phyloP scores from a whole-genome alignment of 106 monocot genomes.

The Phalaenopsis equestris region DNA sequence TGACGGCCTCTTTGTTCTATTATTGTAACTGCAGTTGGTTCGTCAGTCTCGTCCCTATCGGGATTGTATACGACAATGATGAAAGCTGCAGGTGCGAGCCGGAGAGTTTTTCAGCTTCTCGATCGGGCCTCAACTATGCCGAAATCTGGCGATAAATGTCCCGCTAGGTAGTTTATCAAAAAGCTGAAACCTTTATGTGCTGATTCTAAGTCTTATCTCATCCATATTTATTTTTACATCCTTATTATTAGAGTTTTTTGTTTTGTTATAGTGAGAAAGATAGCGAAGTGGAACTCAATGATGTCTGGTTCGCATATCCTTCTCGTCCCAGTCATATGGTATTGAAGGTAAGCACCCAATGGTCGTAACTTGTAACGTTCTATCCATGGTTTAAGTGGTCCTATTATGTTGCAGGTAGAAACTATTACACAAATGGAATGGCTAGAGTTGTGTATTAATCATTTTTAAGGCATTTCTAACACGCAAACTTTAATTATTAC shows the following conservation, averaged over 20 bases:
- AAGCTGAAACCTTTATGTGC: background rate
- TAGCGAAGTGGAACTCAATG: slow-evolving; percentile 79
- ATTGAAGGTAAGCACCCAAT: slow-evolving; percentile 54
- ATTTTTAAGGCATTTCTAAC: too few relatives aligned
- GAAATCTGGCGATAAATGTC: slow-evolving; percentile 69
- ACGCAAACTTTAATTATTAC: too few relatives aligned
- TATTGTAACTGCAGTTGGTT: slow-evolving; percentile 63
- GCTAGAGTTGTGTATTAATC: too few relatives aligned
- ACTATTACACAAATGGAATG: too few relatives aligned
- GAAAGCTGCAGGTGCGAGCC: slow-evolving; percentile 99
- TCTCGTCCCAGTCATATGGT: slow-evolving; percentile 94
- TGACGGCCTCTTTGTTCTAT: background rate
- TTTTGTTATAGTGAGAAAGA: slow-evolving; percentile 37
- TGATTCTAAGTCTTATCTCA: background rate
- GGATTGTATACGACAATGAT: slow-evolving; percentile 91
- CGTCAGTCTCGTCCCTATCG: slow-evolving; percentile 70
- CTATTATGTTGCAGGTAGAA: too few relatives aligned
- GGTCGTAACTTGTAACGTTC: too few relatives aligned
- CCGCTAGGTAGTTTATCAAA: slow-evolving; percentile 34
- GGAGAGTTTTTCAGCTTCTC: slow-evolving; percentile 93
- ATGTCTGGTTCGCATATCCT: slow-evolving; percentile 99
- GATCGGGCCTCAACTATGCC: slow-evolving; percentile 85
- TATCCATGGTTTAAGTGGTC: too few relatives aligned
- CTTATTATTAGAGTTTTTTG: background rate
- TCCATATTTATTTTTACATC: background rate